These are phyloP conservation scores for Senna tora DNA, from an alignment of 306 rosid species.

Conservation along the genomic window DNA sequence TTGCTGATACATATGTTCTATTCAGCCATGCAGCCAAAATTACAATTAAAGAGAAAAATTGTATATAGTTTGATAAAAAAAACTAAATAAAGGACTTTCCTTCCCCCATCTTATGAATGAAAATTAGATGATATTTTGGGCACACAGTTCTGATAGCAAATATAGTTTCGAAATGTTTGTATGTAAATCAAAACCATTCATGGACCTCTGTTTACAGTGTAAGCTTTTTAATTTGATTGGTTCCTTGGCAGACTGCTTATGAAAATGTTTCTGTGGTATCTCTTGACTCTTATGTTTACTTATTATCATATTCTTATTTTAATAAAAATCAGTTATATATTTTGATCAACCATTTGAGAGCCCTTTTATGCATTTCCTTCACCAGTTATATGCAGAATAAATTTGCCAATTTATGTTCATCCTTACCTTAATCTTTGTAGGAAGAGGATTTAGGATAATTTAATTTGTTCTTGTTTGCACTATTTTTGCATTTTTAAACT, in stretches of 20 bases:
- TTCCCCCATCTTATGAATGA: neutral
- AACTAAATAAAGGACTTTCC: neutral
- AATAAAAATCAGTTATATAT: neutral
- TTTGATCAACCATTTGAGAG: neutral
- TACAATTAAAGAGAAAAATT: neutral
- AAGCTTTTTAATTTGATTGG: constrained; percentile 2
- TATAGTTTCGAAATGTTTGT: neutral
- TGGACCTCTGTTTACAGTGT: neutral
- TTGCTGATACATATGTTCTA: neutral
- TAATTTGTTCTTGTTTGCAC: constrained; percentile 11
- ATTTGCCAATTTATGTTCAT: neutral
- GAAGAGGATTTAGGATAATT: neutral
- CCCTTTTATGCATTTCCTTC: neutral
- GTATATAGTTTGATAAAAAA: neutral
- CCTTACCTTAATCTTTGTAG: neutral
- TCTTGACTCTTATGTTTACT: neutral
- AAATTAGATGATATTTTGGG: neutral
- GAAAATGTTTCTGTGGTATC: neutral
- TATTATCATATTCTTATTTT: neutral
- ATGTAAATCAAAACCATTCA: neutral
- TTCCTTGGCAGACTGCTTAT: constrained; percentile 5
- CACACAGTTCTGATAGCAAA: neutral
- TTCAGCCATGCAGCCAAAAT: neutral
- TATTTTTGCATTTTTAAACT: constrained; percentile 3
- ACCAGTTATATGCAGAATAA: neutral